A percentile compares a stretch with the other conserved stretches of the same genome.
phyloP scores from a whole-genome alignment of 106 monocot genomes.

The Apostasia ramifera region DNA sequence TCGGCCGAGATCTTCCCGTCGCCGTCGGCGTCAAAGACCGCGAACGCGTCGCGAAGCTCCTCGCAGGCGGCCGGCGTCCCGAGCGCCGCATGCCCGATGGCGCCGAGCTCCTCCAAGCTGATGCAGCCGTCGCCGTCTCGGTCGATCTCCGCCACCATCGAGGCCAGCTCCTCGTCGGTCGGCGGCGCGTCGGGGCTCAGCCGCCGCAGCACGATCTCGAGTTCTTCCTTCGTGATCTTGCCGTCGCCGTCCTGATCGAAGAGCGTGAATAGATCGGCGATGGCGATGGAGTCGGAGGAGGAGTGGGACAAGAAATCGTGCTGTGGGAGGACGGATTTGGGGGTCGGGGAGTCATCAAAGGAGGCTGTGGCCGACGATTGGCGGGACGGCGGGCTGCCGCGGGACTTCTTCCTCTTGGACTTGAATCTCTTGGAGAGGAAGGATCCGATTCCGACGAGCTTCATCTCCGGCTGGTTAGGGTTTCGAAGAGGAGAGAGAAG shows the following conservation, averaged over 20 bases:
- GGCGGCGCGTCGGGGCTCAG: constrained; percentile 13
- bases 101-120: constrained; percentile 4
- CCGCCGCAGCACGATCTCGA: constrained; percentile 27
- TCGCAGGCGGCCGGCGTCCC: constrained; percentile 6
- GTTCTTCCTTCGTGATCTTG: constrained; percentile 20
- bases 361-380: neutral
- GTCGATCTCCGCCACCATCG: constrained; percentile 24
- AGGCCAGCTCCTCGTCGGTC: constrained; percentile 20
- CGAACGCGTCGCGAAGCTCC: constrained; percentile 61
- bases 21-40: constrained; percentile 55
- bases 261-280: neutral
- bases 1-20: constrained; percentile 79
- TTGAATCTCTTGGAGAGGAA: constrained; percentile 8
- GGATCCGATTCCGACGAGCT: neutral
- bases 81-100: neutral
- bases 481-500: too few species aligned
- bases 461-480: constrained; percentile 1
- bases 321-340: constrained; percentile 13
- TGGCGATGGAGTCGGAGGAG: neutral
- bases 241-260: constrained; percentile 9
- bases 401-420: constrained; percentile 14
- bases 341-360: constrained; percentile 2
- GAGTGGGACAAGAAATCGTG: neutral
- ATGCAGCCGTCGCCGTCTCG: constrained; percentile 19
- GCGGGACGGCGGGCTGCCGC: neutral